Conservation (phyloP, 1,139 yeast genomes). For the Yamadazyma taylorii region DNA sequence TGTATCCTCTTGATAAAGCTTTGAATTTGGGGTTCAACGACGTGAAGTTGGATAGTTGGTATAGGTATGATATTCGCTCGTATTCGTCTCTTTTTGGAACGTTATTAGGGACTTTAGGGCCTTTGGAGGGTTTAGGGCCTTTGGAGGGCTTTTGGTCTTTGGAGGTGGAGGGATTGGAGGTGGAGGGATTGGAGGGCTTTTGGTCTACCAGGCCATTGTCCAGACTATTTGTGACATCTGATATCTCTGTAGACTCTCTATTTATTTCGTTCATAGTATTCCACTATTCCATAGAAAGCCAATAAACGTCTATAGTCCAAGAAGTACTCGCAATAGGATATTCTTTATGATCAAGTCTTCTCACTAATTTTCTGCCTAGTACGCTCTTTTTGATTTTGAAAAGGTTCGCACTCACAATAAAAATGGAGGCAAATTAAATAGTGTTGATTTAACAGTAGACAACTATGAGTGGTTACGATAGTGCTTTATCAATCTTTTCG, state of each 20-base stretch:
- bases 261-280: too few species aligned
- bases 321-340: too few species aligned
- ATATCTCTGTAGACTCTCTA: too few species aligned
- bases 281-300: too few species aligned
- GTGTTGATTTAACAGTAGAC: constrained; percentile 1
- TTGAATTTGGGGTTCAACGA: constrained; percentile 22
- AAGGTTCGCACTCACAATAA: constrained; percentile 1
- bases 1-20: constrained; percentile 49
- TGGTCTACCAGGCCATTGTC: too few species aligned
- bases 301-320: too few species aligned
- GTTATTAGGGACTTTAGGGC: constrained; percentile 35
- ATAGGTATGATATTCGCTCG: constrained; percentile 55
- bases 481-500: constrained; percentile 97
- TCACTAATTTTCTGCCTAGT: constrained; percentile 9
- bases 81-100: constrained; percentile 60
- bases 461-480: constrained; percentile 94
- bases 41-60: constrained; percentile 47
- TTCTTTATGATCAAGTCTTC: constrained; percentile 5
- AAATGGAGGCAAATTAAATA: constrained; percentile 15
- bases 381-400: constrained; percentile 1
- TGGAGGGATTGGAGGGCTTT: too few species aligned
- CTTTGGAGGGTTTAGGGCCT: constrained; percentile 4
- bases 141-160: too few species aligned
- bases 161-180: too few species aligned
- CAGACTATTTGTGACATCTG: too few species aligned